Evolutionary conservation across 2,329 filamentous ascomycete genomes (phyloP).

Genomic region (Arthrobotrys megalospora): DNA sequence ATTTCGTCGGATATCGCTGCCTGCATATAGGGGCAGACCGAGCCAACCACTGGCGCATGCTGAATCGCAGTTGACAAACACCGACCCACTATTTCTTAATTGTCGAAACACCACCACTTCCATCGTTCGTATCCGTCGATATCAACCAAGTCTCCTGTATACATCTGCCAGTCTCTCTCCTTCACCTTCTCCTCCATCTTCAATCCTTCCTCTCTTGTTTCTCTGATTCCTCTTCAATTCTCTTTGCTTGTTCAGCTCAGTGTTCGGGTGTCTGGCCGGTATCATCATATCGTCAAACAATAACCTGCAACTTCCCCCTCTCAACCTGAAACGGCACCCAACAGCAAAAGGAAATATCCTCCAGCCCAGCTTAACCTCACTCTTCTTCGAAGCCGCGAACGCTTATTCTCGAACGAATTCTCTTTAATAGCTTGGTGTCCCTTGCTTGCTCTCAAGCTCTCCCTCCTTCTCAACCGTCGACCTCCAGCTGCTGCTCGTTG

Average conservation of each 20-base stretch:
- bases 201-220: neutral
- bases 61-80: slow-evolving; percentile 26
- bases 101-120: neutral
- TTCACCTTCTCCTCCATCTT: neutral
- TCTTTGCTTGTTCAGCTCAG: neutral
- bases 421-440: slow-evolving; percentile 40
- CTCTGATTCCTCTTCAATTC: neutral
- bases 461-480: slow-evolving; percentile 7
- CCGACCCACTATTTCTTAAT: slow-evolving; percentile 26
- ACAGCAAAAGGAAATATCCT: slow-evolving; percentile 19
- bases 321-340: slow-evolving; percentile 59
- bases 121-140: neutral
- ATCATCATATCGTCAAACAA: slow-evolving; percentile 43
- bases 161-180: neutral
- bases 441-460: slow-evolving; percentile 39
- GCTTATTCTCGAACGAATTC: slow-evolving; percentile 25
- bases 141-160: slow-evolving; percentile 10
- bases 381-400: slow-evolving; percentile 30
- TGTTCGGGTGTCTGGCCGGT: slow-evolving; percentile 11
- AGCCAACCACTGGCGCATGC: slow-evolving; percentile 1
- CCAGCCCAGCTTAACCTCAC: slow-evolving; percentile 7
- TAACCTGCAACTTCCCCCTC: slow-evolving; percentile 42
- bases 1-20: slow-evolving; percentile 42
- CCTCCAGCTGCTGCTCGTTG: slow-evolving; percentile 1
- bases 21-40: slow-evolving; percentile 56